Evolutionary conservation across 208 protist genomes (phyloP).

Genomic region (Trypanosoma conorhini): DNA sequence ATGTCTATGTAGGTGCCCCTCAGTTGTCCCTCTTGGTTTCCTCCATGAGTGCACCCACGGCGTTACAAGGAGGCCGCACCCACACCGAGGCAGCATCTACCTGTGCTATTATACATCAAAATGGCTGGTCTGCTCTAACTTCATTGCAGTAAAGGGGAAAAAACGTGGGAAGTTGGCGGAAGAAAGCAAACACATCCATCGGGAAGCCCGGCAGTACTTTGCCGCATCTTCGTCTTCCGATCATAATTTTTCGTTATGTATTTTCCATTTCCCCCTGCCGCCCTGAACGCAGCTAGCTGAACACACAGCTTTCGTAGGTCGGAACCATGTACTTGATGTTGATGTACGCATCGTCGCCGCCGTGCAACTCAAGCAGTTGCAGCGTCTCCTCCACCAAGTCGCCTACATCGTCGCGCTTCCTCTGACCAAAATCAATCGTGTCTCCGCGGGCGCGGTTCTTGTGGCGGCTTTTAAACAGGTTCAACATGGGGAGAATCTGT

Average conservation of each 20-base stretch:
- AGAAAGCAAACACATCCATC: constrained; percentile 7
- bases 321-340: constrained; percentile 97
- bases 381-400: constrained; percentile 99
- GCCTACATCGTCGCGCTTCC: constrained; percentile 95
- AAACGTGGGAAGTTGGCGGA: background rate
- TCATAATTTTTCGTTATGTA: background rate
- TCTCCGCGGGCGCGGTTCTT: constrained; percentile 90
- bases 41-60: background rate
- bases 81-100: background rate
- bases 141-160: background rate
- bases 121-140: constrained; percentile 2
- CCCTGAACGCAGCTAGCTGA: constrained; percentile 41
- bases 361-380: constrained; percentile 90
- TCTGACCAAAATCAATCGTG: constrained; percentile 97
- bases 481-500: constrained; percentile 99
- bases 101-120: constrained; percentile 7
- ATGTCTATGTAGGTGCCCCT: background rate
- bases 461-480: constrained; percentile 98
- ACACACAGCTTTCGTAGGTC: constrained; percentile 92
- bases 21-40: background rate
- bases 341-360: constrained; percentile 94
- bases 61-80: background rate
- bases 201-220: constrained; percentile 3
- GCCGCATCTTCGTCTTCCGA: background rate
- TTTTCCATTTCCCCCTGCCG: constrained; percentile 1